A percentile compares a stretch with the other conserved stretches of the same genome.
Evolutionary conservation across 768 basidiomycete species (phyloP).

Genomic region (Pulveroboletus ravenelii): DNA sequence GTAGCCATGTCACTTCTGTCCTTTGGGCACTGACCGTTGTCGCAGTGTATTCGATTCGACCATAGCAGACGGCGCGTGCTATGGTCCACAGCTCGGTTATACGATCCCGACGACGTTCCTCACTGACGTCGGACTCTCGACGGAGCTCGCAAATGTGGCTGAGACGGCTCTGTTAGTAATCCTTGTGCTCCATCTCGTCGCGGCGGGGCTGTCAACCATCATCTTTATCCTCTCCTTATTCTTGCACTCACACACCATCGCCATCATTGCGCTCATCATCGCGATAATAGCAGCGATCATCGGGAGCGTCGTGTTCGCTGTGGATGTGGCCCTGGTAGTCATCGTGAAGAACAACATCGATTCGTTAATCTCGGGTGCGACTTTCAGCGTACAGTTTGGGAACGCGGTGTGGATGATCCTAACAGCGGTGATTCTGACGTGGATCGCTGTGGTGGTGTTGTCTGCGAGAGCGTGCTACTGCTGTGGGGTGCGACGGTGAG

Average conservation of each 20-base stretch:
- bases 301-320: constrained; percentile 50
- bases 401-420: constrained; percentile 73
- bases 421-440: constrained; percentile 48
- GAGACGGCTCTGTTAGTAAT: constrained; percentile 47
- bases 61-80: constrained; percentile 40
- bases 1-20: not conserved
- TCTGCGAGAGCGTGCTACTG: constrained; percentile 64
- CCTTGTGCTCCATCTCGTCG: constrained; percentile 67
- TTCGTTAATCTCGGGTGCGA: constrained; percentile 32
- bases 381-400: constrained; percentile 53
- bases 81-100: constrained; percentile 67
- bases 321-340: constrained; percentile 59
- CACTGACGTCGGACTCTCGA: constrained; percentile 40
- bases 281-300: constrained; percentile 55
- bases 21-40: not conserved
- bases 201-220: constrained; percentile 54
- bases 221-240: constrained; percentile 52
- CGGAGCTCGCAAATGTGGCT: constrained; percentile 41
- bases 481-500: constrained; percentile 53
- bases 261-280: constrained; percentile 56
- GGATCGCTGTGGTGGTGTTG: constrained; percentile 57
- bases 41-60: constrained; percentile 7
- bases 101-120: constrained; percentile 47
- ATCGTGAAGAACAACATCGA: constrained; percentile 44
- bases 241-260: constrained; percentile 49